A percentile compares a stretch with the other conserved stretches of the same genome.
These are phyloP conservation scores for Taphrina pruni DNA, from an alignment of 1,139 yeast genomes.

Conservation along the genomic window DNA sequence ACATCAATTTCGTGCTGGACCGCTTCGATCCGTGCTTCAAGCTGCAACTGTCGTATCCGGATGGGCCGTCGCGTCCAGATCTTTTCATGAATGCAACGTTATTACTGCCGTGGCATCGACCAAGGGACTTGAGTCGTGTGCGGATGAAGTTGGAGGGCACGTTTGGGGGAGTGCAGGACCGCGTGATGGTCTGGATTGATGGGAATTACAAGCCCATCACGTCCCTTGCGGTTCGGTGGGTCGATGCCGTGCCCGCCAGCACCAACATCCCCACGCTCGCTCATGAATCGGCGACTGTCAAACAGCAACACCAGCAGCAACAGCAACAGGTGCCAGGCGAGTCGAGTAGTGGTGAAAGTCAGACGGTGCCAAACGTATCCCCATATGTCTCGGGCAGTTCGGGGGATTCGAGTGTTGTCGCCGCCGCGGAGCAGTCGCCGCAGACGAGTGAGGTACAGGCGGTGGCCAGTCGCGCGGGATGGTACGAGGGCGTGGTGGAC, in stretches of 20 bases:
- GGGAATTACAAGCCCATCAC: slow-evolving; percentile 24
- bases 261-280: slow-evolving; percentile 2
- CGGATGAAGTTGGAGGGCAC: slow-evolving; percentile 27
- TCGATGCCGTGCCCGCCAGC: neutral
- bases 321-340: too few relatives aligned
- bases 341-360: neutral
- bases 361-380: neutral
- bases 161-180: slow-evolving; percentile 13
- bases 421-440: neutral
- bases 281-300: neutral
- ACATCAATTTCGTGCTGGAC: slow-evolving; percentile 16
- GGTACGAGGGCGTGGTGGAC: slow-evolving; percentile 27
- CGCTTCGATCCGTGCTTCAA: slow-evolving; percentile 29
- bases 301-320: neutral
- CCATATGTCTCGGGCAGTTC: neutral
- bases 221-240: slow-evolving; percentile 5
- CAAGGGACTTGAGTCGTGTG: slow-evolving; percentile 18
- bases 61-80: slow-evolving; percentile 22
- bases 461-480: neutral
- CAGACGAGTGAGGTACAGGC: neutral
- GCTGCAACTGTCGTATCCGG: slow-evolving; percentile 6
- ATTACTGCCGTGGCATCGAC: slow-evolving; percentile 13
- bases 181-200: slow-evolving; percentile 30
- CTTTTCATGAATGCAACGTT: slow-evolving; percentile 19
- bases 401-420: too few relatives aligned